Percentiles rank a stretch among this genome's conserved stretches.
Conservation (phyloP, 1,284 basidiomycete species). For the Cutaneotrichosporon sp. region DNA sequence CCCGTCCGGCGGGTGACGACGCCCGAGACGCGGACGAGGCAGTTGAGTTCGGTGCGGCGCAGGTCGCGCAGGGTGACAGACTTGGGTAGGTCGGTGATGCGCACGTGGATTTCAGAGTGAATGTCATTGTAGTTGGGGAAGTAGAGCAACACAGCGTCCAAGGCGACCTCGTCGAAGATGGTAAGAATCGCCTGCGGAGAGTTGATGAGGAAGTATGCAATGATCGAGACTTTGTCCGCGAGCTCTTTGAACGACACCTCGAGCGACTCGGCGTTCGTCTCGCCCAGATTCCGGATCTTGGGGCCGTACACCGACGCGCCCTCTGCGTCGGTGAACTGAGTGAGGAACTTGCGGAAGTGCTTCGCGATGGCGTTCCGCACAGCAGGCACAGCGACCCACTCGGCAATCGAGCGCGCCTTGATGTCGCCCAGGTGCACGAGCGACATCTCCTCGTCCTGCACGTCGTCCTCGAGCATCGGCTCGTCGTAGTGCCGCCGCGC, state of each 20-base stretch:
- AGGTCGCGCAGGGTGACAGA: constrained; percentile 87
- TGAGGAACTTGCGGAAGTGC: constrained; percentile 91
- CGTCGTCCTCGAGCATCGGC: constrained; percentile 73
- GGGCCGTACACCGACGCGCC: constrained; percentile 92
- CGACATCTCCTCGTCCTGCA: constrained; percentile 71
- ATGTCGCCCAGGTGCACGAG: constrained; percentile 95
- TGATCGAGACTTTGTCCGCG: constrained; percentile 80
- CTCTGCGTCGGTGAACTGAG: constrained; percentile 89
- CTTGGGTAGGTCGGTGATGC: constrained; percentile 88
- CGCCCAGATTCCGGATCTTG: constrained; percentile 87
- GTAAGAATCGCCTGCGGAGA: constrained; percentile 86
- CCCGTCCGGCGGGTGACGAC: constrained; percentile 96
- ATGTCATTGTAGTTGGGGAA: constrained; percentile 96
- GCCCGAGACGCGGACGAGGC: constrained; percentile 88
- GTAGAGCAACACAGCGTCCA: constrained; percentile 89
- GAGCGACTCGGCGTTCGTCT: constrained; percentile 94
- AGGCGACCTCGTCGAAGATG: constrained; percentile 93
- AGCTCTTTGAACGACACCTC: constrained; percentile 95
- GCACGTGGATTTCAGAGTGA: constrained; percentile 95
- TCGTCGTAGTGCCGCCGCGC: constrained; percentile 85
- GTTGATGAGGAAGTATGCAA: constrained; percentile 96
- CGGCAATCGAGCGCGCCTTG: constrained; percentile 92
- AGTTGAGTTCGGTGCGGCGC: constrained; percentile 86
- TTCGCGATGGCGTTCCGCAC: constrained; percentile 84
- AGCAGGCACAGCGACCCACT: constrained; percentile 91